A percentile compares a stretch with the other conserved stretches of the same genome.
Conservation (phyloP, 83 land plant genomes). For the Picea abies region DNA sequence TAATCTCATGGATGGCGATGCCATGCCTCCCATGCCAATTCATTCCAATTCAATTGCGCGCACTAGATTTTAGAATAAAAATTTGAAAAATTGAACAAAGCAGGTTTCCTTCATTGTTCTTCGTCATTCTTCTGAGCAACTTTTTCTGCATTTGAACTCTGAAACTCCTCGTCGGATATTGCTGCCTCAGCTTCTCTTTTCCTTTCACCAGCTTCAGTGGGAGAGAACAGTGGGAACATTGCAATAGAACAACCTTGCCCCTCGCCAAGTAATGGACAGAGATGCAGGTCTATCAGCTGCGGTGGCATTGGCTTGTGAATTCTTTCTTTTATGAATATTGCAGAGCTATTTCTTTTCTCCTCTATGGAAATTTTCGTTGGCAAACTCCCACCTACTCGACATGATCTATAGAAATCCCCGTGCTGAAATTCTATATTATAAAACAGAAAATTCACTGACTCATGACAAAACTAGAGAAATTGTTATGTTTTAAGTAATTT, state of each 20-base stretch:
- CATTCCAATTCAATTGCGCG: too few species aligned
- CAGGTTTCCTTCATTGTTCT: too few species aligned
- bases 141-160: too few species aligned
- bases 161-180: conserved; percentile 23
- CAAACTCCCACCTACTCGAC: conserved; percentile 73
- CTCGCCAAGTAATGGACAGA: conserved; percentile 45
- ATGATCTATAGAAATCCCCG: conserved; percentile 67
- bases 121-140: too few species aligned
- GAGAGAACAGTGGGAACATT: conserved; percentile 34
- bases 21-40: too few species aligned
- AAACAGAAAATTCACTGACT: conserved; percentile 25
- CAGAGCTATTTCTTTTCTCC: conserved; percentile 44
- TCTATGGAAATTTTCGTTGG: conserved; percentile 61
- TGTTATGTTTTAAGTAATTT: conserved; percentile 35
- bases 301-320: conserved; percentile 7
- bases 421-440: background rate
- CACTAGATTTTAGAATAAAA: too few species aligned
- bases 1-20: too few species aligned
- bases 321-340: conserved; percentile 61
- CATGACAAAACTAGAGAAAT: conserved; percentile 37
- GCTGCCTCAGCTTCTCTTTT: conserved; percentile 55
- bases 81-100: too few species aligned
- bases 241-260: conserved; percentile 36
- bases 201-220: conserved; percentile 50
- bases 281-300: conserved; percentile 16